Conservation (phyloP, 2,329 filamentous ascomycete species). For the Ascochyta koolunga region DNA sequence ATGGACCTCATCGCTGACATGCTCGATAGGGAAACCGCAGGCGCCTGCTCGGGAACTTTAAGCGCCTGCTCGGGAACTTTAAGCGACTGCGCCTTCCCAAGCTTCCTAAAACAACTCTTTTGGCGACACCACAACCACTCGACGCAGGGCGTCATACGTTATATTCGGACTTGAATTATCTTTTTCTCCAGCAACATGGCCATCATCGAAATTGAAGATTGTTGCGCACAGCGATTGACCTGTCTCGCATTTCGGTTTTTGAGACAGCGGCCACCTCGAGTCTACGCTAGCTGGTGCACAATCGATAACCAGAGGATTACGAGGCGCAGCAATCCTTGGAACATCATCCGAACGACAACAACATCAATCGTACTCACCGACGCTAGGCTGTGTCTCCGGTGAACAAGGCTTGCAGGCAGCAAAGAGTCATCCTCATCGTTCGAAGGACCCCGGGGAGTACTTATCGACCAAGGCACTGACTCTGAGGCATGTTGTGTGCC, state of each 20-base stretch:
- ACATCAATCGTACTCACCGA: constrained; percentile 20
- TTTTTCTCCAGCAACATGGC: constrained; percentile 4
- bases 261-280: constrained; percentile 3
- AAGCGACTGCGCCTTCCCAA: constrained; percentile 19
- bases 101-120: constrained; percentile 13
- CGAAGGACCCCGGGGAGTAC: constrained; percentile 33
- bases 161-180: constrained; percentile 14
- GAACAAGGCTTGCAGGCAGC: constrained; percentile 23
- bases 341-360: constrained; percentile 12
- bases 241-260: constrained; percentile 15
- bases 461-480: constrained; percentile 32
- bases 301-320: not conserved
- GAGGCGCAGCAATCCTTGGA: constrained; percentile 32
- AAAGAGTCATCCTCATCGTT: constrained; percentile 26
- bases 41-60: constrained; percentile 19
- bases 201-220: constrained; percentile 8
- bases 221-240: constrained; percentile 9
- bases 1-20: constrained; percentile 4
- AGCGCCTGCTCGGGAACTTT: constrained; percentile 25
- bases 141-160: constrained; percentile 29
- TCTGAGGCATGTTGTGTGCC: constrained; percentile 25
- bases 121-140: constrained; percentile 12
- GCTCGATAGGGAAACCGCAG: constrained; percentile 25
- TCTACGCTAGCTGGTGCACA: constrained; percentile 1
- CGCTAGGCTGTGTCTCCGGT: constrained; percentile 41